Evolutionary conservation across 129 eudicot genomes (phyloP).

Genomic region (Helianthus annuus): DNA sequence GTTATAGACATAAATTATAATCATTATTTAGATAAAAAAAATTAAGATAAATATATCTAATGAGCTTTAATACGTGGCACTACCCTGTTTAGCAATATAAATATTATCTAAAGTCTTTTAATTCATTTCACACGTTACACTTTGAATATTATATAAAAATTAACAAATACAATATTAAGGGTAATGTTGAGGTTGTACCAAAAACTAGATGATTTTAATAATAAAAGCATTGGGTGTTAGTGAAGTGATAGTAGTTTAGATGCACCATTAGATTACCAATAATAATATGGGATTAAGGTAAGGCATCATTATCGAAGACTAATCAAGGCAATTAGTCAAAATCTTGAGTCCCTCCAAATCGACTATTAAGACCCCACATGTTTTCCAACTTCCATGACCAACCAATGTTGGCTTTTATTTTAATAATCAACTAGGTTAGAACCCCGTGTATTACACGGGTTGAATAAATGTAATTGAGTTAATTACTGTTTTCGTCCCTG

Average conservation of each 20-base stretch:
- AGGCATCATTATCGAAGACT: constrained; percentile 39
- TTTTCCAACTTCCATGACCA: constrained; percentile 11
- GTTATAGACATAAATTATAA: neutral
- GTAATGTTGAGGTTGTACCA: constrained; percentile 6
- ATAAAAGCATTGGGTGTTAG: neutral
- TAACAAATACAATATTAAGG: neutral
- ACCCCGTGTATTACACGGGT: no score
- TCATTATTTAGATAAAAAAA: neutral
- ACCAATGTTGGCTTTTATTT: constrained; percentile 11
- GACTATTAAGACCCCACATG: constrained; percentile 27
- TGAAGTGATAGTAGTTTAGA: constrained; percentile 24
- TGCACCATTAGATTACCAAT: constrained; percentile 24
- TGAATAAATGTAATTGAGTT: no score
- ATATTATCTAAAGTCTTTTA: neutral
- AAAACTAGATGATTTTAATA: neutral
- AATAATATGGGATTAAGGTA: constrained; percentile 34
- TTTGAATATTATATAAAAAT: neutral
- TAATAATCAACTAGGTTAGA: no score
- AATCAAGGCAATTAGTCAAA: constrained; percentile 35
- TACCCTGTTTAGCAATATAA: neutral
- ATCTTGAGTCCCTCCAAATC: constrained; percentile 37
- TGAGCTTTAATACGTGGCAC: neutral
- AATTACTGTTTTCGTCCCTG: no score
- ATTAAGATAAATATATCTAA: neutral
- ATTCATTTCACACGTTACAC: neutral